phyloP scores from a whole-genome alignment of 805 yeast species.

The Saturnispora gosingensis region DNA sequence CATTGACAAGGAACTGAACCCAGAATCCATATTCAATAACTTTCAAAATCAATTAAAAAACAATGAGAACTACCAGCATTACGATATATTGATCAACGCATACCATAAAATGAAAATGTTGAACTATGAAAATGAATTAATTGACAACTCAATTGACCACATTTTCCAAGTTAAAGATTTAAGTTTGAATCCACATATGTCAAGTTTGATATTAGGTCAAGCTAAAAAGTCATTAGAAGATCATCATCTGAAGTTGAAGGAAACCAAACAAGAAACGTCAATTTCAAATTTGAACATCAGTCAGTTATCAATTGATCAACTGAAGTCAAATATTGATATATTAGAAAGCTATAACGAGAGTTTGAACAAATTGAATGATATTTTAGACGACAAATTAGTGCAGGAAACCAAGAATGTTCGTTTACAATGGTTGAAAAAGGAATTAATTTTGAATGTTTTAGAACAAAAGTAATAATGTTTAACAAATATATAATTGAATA shows the following conservation, averaged over 20 bases:
- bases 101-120: slow-evolving; percentile 7
- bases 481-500: background rate
- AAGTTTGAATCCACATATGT: slow-evolving; percentile 11
- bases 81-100: slow-evolving; percentile 11
- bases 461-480: slow-evolving; percentile 3
- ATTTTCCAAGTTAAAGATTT: slow-evolving; percentile 13
- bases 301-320: slow-evolving; percentile 11
- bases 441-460: slow-evolving; percentile 9
- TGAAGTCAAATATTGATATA: slow-evolving; percentile 13
- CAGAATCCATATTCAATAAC: slow-evolving; percentile 6
- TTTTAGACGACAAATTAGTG: slow-evolving; percentile 18
- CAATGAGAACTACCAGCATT: slow-evolving; percentile 5
- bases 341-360: slow-evolving; percentile 18
- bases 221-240: slow-evolving; percentile 9
- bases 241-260: slow-evolving; percentile 2
- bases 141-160: slow-evolving; percentile 9
- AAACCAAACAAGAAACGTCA: slow-evolving; percentile 1
- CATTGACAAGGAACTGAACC: background rate
- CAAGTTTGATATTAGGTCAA: slow-evolving; percentile 7
- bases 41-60: slow-evolving; percentile 1
- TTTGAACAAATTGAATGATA: slow-evolving; percentile 12
- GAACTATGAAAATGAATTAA: background rate
- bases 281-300: slow-evolving; percentile 12
- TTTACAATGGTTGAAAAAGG: slow-evolving; percentile 23
- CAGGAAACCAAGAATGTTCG: slow-evolving; percentile 14